Conservation (phyloP, 164 flowering plant genomes). For the Tinospora cordifolia region DNA sequence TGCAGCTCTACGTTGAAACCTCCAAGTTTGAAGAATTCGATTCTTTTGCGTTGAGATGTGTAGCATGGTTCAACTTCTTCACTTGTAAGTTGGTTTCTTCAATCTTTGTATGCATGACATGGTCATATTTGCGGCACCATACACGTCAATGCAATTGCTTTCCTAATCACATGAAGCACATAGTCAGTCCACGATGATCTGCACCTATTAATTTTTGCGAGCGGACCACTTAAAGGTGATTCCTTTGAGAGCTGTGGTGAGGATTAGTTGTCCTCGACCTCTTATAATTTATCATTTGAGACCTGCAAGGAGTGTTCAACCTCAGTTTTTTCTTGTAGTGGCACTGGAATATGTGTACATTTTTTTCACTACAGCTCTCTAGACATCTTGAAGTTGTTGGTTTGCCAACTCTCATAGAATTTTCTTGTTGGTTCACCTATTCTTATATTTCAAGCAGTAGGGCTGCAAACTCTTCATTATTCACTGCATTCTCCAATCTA, state of each 20-base stretch:
- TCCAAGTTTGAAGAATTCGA: not conserved
- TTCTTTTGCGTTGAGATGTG: conserved; percentile 3
- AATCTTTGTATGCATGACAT: not conserved
- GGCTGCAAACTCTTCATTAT: not conserved
- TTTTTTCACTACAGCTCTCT: not conserved
- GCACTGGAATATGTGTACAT: not conserved
- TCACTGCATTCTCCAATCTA: not conserved
- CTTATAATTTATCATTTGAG: not conserved
- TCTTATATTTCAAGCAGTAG: not conserved
- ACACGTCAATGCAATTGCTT: not conserved
- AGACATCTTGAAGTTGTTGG: not conserved
- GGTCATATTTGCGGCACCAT: not conserved
- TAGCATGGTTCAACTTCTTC: conserved; percentile 1
- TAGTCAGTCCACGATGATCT: too few relatives aligned
- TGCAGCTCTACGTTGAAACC: conserved; percentile 5
- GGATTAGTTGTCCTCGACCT: not conserved
- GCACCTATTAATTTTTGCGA: not conserved
- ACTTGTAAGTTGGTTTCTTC: conserved; percentile 3
- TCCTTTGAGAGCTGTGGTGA: not conserved
- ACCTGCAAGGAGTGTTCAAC: not conserved
- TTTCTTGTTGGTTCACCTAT: not conserved
- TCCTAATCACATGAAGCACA: not conserved
- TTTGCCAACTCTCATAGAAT: not conserved
- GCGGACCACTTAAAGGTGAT: not conserved
- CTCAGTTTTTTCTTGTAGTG: not conserved